phyloP scores from a whole-genome alignment of 2,329 filamentous ascomycete genomes.

The Stagonosporopsis cucurbitacearum region DNA sequence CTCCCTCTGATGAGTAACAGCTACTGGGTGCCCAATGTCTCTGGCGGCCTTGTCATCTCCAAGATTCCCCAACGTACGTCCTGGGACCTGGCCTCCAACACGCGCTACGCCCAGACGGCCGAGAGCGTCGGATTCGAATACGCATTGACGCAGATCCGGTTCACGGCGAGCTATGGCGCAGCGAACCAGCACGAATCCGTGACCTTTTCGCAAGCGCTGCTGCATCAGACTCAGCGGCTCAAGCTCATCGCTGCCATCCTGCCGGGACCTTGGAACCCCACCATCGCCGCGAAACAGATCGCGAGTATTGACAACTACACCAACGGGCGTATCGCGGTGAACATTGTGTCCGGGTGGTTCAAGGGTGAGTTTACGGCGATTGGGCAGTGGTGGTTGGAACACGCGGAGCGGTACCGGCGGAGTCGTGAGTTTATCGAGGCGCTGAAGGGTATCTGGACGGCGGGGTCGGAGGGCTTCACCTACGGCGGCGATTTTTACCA shows the following conservation, averaged over 20 bases:
- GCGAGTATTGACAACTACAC: slow-evolving; percentile 61
- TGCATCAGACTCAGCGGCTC: slow-evolving; percentile 56
- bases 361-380: slow-evolving; percentile 60
- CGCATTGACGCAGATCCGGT: slow-evolving; percentile 60
- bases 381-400: slow-evolving; percentile 63
- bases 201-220: slow-evolving; percentile 58
- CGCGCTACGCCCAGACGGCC: slow-evolving; percentile 58
- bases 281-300: slow-evolving; percentile 61
- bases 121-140: slow-evolving; percentile 60
- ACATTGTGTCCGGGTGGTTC: slow-evolving; percentile 63
- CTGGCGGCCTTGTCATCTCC: slow-evolving; percentile 60
- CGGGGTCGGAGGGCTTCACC: slow-evolving; percentile 53
- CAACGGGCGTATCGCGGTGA: slow-evolving; percentile 60
- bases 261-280: slow-evolving; percentile 48
- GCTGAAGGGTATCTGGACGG: slow-evolving; percentile 60
- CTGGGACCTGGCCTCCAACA: slow-evolving; percentile 59
- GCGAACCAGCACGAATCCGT: slow-evolving; percentile 60
- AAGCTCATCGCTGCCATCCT: slow-evolving; percentile 61
- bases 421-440: slow-evolving; percentile 60
- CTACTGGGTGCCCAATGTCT: slow-evolving; percentile 63
- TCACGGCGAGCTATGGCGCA: slow-evolving; percentile 59
- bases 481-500: slow-evolving; percentile 62
- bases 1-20: slow-evolving; percentile 22
- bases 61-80: slow-evolving; percentile 59
- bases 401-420: slow-evolving; percentile 60